Evolutionary conservation across 768 basidiomycete genomes (phyloP).

Genomic region (Xerocomellus dryophilus): DNA sequence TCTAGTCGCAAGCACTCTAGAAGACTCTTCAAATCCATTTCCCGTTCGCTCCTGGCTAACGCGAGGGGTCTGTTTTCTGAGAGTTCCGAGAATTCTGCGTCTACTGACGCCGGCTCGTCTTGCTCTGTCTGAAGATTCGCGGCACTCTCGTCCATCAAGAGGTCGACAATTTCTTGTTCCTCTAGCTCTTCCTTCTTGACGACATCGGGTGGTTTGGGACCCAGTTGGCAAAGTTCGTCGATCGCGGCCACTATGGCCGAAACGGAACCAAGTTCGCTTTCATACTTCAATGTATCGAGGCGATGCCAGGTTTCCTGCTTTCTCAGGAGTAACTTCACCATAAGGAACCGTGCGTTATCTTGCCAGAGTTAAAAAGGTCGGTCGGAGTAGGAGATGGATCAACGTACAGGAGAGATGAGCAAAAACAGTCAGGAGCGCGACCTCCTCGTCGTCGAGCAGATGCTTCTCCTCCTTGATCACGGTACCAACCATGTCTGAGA

Average conservation of each 20-base stretch:
- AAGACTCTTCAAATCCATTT: slow-evolving; percentile 40
- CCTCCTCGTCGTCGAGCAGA: slow-evolving; percentile 51
- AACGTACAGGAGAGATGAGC: slow-evolving; percentile 49
- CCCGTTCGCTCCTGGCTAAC: slow-evolving; percentile 41
- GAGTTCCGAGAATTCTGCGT: background rate
- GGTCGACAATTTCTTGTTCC: slow-evolving; percentile 36
- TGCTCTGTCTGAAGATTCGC: slow-evolving; percentile 3
- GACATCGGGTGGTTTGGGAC: slow-evolving; percentile 1
- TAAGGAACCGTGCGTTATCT: slow-evolving; percentile 61
- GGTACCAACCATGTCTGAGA: slow-evolving; percentile 53
- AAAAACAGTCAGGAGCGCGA: slow-evolving; percentile 42
- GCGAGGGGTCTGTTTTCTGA: slow-evolving; percentile 17
- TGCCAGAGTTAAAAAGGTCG: slow-evolving; percentile 8
- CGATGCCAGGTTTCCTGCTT: slow-evolving; percentile 56
- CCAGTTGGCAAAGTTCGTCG: slow-evolving; percentile 38
- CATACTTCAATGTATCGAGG: slow-evolving; percentile 42
- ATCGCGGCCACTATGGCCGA: slow-evolving; percentile 41
- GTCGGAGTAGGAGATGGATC: background rate
- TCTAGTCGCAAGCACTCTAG: slow-evolving; percentile 42
- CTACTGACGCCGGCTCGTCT: slow-evolving; percentile 4
- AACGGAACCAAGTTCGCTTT: slow-evolving; percentile 39
- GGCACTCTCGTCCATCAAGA: slow-evolving; percentile 30
- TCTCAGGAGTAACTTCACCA: slow-evolving; percentile 60
- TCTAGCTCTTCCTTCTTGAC: slow-evolving; percentile 18
- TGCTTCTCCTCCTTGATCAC: slow-evolving; percentile 49